phyloP scores from a whole-genome alignment of 2,329 filamentous ascomycete genomes.

The Fusarium anguioides region DNA sequence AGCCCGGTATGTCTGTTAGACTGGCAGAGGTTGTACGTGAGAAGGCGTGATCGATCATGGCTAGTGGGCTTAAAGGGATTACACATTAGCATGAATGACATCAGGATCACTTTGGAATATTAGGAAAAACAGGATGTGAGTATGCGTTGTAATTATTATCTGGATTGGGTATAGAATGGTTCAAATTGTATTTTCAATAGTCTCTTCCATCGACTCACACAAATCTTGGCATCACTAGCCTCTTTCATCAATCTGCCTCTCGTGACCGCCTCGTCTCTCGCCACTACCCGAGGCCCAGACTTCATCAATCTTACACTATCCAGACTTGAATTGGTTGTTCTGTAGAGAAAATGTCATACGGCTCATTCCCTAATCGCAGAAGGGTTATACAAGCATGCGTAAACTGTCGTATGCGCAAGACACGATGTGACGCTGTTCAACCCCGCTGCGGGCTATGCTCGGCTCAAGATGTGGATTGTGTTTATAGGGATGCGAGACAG shows the following conservation, averaged over 20 bases:
- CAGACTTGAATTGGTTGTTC: too few relatives aligned
- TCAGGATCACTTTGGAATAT: rapidly evolving
- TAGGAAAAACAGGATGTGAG: neutral
- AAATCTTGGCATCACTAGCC: neutral
- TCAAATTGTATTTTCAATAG: too few relatives aligned
- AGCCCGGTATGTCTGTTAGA: neutral
- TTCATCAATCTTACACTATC: neutral
- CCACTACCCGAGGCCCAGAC: neutral
- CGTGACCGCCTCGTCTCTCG: neutral
- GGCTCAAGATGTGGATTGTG: constrained; percentile 45
- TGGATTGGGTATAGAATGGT: too few relatives aligned
- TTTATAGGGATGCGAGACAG: constrained; percentile 46
- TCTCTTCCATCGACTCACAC: too few relatives aligned
- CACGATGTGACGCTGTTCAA: constrained; percentile 46
- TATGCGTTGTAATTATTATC: too few relatives aligned
- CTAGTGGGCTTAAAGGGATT: neutral
- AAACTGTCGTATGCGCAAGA: constrained; percentile 48
- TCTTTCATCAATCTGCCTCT: neutral
- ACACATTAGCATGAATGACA: neutral
- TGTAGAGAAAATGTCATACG: constrained; percentile 16
- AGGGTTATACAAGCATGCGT: constrained; percentile 44
- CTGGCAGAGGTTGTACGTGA: neutral
- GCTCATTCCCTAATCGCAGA: constrained; percentile 14
- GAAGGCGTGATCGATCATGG: neutral
- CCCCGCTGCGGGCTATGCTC: constrained; percentile 46